Conservation (phyloP, 2,329 filamentous ascomycete species). For the Paraphaeosphaeria minitans region DNA sequence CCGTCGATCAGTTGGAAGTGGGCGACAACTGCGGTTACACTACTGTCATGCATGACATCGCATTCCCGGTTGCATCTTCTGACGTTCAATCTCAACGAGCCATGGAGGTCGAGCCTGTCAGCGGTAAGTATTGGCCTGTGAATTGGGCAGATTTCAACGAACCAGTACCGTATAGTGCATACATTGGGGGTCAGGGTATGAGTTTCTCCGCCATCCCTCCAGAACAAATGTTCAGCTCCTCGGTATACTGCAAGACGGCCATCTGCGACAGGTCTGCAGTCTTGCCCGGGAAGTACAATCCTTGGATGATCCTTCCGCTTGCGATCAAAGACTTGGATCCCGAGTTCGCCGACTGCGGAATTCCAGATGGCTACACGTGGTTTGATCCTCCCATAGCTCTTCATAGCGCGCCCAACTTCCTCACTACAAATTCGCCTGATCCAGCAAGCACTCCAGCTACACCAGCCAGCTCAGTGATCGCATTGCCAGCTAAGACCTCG, state of each 20-base stretch:
- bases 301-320: conserved; percentile 3
- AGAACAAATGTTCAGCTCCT: not conserved
- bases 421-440: not conserved
- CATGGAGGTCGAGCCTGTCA: not conserved
- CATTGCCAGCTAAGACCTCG: not conserved
- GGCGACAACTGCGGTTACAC: conserved; percentile 2
- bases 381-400: conserved; percentile 8
- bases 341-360: not conserved
- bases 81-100: conserved; percentile 3
- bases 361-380: not conserved
- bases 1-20: conserved; percentile 5
- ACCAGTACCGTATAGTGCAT: conserved; percentile 5
- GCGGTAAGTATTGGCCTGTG: not conserved
- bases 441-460: not conserved
- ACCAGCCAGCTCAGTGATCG: conserved; percentile 4
- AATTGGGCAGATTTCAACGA: conserved; percentile 9
- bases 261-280: not conserved
- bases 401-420: conserved; percentile 2
- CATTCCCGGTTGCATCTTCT: conserved; percentile 5
- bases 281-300: not conserved
- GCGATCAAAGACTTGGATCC: conserved; percentile 4
- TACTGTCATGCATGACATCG: not conserved
- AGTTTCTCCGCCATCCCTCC: not conserved
- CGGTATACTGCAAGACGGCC: conserved; percentile 5
- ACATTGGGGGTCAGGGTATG: not conserved